Percentiles rank a stretch among this genome's conserved stretches.
Evolutionary conservation across 2,329 filamentous ascomycete species (phyloP).

Genomic region (Metarhizium guizhouense): DNA sequence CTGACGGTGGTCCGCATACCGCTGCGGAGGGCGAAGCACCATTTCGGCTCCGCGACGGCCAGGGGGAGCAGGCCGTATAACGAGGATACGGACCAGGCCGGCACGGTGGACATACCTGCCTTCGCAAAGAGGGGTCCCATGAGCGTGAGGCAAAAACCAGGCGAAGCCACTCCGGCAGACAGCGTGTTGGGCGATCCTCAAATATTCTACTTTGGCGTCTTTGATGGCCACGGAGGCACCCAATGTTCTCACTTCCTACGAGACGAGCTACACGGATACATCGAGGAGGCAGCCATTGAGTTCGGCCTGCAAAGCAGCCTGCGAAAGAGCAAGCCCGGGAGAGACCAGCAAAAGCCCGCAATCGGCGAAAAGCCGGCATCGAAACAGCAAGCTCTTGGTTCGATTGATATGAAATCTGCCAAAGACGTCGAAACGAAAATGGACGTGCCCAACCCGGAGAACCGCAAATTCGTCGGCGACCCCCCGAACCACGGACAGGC

Average conservation of each 20-base stretch:
- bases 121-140: conserved; percentile 80
- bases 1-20: conserved; percentile 94
- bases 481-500: conserved; percentile 27
- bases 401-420: conserved; percentile 40
- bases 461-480: conserved; percentile 19
- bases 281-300: conserved; percentile 68
- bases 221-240: conserved; percentile 87
- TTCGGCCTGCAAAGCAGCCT: conserved; percentile 76
- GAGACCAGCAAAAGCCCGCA: conserved; percentile 13
- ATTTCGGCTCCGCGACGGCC: conserved; percentile 74
- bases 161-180: conserved; percentile 60
- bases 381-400: conserved; percentile 18
- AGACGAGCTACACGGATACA: conserved; percentile 78
- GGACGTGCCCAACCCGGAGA: conserved; percentile 22
- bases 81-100: conserved; percentile 89
- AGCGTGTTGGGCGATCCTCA: conserved; percentile 83
- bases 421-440: conserved; percentile 34
- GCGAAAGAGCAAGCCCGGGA: conserved; percentile 31
- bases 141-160: conserved; percentile 41
- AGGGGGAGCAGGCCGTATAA: conserved; percentile 82
- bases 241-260: conserved; percentile 83
- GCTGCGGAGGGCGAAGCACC: conserved; percentile 86
- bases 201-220: conserved; percentile 94
- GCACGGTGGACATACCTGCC: conserved; percentile 84
- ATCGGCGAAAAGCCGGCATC: conserved; percentile 12